Conservation (phyloP, 2,329 filamentous ascomycete species). For the Botryotinia convoluta region DNA sequence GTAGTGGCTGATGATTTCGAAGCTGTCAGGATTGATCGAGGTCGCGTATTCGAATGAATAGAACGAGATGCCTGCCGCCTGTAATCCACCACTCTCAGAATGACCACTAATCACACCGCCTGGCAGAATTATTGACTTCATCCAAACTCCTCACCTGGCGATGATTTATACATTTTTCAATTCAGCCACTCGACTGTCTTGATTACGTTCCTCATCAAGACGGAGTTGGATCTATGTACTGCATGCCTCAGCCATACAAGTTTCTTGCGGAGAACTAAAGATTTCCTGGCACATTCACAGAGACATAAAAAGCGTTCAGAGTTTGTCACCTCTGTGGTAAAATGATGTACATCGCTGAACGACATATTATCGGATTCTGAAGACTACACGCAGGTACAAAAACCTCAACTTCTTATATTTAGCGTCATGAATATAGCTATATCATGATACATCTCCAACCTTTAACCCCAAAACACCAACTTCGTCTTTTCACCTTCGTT, state of each 20-base stretch:
- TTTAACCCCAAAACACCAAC: constrained; percentile 11
- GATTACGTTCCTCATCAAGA: background rate
- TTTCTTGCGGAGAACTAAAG: background rate
- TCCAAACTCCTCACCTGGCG: background rate
- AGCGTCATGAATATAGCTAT: background rate
- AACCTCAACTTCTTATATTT: background rate
- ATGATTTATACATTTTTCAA: background rate
- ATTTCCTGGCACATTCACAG: background rate
- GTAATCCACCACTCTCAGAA: background rate
- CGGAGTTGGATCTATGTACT: background rate
- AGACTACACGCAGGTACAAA: background rate
- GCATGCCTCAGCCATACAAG: background rate
- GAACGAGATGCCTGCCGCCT: background rate
- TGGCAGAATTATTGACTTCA: background rate
- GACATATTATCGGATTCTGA: background rate
- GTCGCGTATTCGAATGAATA: background rate
- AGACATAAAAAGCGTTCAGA: background rate
- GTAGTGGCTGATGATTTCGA: background rate
- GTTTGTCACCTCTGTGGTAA: background rate
- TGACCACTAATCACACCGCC: background rate
- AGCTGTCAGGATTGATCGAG: background rate
- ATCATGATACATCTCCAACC: background rate
- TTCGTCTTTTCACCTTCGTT: constrained; percentile 3
- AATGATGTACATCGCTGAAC: background rate
- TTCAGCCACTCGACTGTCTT: background rate